Evolutionary conservation across 805 yeast genomes (phyloP), one percentile per base, ranked within the genome.

Genomic region (Saccharomycopsis selenospora): DNA sequence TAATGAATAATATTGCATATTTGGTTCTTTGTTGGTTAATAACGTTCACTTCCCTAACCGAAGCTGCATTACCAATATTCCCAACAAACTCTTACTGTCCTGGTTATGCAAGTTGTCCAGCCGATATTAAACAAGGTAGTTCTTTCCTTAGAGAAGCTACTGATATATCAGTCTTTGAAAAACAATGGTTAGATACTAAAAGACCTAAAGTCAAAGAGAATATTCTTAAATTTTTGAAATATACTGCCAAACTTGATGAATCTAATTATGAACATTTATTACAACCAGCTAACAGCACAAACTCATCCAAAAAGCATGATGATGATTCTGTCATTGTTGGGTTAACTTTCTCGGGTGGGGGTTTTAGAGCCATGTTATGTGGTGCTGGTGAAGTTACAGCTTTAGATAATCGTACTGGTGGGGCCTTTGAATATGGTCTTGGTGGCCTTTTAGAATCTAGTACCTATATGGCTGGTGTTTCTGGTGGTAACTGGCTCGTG

Each of bases 371-470:
- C 25, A 85, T 88, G 86, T 66, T 87, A 40, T 66, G 72, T 49
- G 95, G 95, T 2, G 95, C 95, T 10, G 95, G 95, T 29, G 78
- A 80, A 61, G 66, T 87, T 18, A 70, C 90, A 1, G 95, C 90
- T 0, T 65, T 85, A 51, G 96, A 87, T 61, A 77, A 79, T 57
- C 69, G 95, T 55, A 80, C 91, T 2, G 65, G 58, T 7, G 73
- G 72, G 48, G 71, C 79, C 10, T 68, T 78, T 2, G 66, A 66
- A 23, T 69, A 71, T 4, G 82, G 83, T 11, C 61, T 86, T 36
- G 89, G 90, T 29, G 91, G 95, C 3, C 64, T 87, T 25, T 65
- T 86, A 36, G 87, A 82, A 57, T 67, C 85, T 4, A 60, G 86
- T 1, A 76, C 83, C 8, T 87, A 88, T 59, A 63, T 87, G 3